Percentiles rank a stretch among this genome's conserved stretches.
phyloP scores from a whole-genome alignment of 768 basidiomycete genomes.

The Gymnopilus junonius region DNA sequence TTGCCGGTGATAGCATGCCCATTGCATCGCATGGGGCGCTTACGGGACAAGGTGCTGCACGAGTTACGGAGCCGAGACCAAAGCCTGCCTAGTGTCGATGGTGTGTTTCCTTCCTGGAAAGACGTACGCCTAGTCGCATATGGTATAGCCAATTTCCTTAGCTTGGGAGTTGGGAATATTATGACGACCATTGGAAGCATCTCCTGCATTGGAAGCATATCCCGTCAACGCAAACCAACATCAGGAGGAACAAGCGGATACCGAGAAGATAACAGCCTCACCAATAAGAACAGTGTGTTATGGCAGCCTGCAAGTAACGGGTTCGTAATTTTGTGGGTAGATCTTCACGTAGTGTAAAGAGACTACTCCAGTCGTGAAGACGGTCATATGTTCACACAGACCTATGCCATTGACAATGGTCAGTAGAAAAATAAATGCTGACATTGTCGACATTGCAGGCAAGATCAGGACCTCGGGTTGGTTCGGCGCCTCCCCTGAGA shows the following conservation, averaged over 20 bases:
- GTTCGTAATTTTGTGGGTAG: conserved; percentile 95
- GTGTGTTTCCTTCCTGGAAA: conserved; percentile 96
- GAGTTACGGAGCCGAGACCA: conserved; percentile 75
- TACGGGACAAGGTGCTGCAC: conserved; percentile 89
- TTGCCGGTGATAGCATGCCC: conserved; percentile 98
- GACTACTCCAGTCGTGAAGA: conserved; percentile 96
- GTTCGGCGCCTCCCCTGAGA: too few species aligned
- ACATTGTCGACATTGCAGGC: too few species aligned
- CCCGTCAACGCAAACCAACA: too few species aligned
- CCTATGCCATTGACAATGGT: too few species aligned
- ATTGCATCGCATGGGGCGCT: conserved; percentile 93
- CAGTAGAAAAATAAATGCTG: too few species aligned
- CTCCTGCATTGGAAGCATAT: conserved; percentile 70
- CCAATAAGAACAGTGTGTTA: conserved; percentile 99
- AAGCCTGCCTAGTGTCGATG: conserved; percentile 98
- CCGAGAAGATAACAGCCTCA: conserved; percentile 84
- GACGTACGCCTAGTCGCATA: conserved; percentile 97
- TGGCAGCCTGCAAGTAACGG: conserved; percentile 98
- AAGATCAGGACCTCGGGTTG: too few species aligned
- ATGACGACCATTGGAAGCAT: conserved; percentile 55
- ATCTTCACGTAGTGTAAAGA: conserved; percentile 96
- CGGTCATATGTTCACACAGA: conserved; percentile 90
- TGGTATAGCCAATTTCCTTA: conserved; percentile 94
- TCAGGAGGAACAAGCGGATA: too few species aligned
- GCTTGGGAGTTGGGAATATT: conserved; percentile 81